Evolutionary conservation across 257 asterid species (phyloP), one percentile per base, ranked within the genome.

Genomic region (Striga asiatica): DNA sequence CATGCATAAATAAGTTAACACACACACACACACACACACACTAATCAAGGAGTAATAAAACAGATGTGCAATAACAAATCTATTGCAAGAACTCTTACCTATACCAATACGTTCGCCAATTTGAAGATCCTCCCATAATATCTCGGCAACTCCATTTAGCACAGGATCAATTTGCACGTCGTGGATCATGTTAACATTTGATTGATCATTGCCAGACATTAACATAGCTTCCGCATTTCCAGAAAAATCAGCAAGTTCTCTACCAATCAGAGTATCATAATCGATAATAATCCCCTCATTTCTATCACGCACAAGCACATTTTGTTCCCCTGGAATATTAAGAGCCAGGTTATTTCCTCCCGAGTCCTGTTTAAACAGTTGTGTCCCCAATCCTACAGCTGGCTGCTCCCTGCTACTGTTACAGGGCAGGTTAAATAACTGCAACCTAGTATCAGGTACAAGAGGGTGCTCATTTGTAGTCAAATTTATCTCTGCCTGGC

Each of bases 81-180:
- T 3, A 18, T 45, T 23, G n/a, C 29, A 6, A 23, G 5, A 16
- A 68, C 13, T 50, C 61, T 72, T 81, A 93, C 99, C 99, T 62
- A 93, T 88, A 65, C 99, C 99, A 66, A 93, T 81, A 51, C 99
- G 92, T 67, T 93, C 97, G 53, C 92, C 97, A 70, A 93, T 83
- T 72, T 79, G 94, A 71, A 93, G 96, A 76, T 88, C 89, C 75
- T 93, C 96, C 99, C 99, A 93, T 28, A 82, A 85, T 63, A 93
- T 88, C 71, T 93, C 96, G 4, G 92, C 91, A 50, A 85, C 97
- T 41, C 83, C 91, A 75, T 66, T 72, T 55, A 92, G 68, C 64
- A 78, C 45, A 4, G 82, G 79, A 60, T 84, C 80, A n/a, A n/a
- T n/a, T 71, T 84, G 88, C 61, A 77, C 73, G 67, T 74, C 74